These are phyloP conservation scores for Penicillium crystallinum DNA, from an alignment of 495 filamentous ascomycete genomes.

Conservation along the genomic window DNA sequence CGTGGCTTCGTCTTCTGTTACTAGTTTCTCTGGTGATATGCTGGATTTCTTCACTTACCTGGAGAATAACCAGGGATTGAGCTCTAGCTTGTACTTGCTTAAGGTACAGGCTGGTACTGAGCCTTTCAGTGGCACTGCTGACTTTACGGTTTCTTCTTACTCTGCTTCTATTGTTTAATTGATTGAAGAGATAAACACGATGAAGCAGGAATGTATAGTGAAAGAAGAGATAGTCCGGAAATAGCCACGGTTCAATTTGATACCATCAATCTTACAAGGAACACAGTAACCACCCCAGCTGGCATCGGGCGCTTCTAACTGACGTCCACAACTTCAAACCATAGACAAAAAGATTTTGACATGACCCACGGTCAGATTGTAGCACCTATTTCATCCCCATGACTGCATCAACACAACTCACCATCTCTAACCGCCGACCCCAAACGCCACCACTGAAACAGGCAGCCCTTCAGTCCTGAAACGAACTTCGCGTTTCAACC, in stretches of 20 bases:
- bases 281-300: too few relatives aligned
- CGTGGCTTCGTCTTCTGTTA: constrained; percentile 44
- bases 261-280: too few relatives aligned
- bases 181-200: background rate
- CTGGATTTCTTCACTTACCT: constrained; percentile 55
- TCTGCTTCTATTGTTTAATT: constrained; percentile 37
- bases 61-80: constrained; percentile 42
- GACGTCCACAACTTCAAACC: too few relatives aligned
- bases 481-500: background rate
- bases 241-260: too few relatives aligned
- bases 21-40: constrained; percentile 52
- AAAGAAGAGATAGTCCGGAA: too few relatives aligned
- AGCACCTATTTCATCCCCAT: background rate
- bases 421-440: constrained; percentile 1
- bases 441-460: background rate
- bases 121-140: constrained; percentile 45
- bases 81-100: constrained; percentile 49
- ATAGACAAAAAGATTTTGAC: too few relatives aligned
- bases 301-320: too few relatives aligned
- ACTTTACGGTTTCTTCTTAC: constrained; percentile 35
- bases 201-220: too few relatives aligned
- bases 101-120: constrained; percentile 54
- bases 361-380: background rate
- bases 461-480: background rate
- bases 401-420: background rate